phyloP scores from a whole-genome alignment of 2,329 filamentous ascomycete species.

The Talaromyces rugulosus region DNA sequence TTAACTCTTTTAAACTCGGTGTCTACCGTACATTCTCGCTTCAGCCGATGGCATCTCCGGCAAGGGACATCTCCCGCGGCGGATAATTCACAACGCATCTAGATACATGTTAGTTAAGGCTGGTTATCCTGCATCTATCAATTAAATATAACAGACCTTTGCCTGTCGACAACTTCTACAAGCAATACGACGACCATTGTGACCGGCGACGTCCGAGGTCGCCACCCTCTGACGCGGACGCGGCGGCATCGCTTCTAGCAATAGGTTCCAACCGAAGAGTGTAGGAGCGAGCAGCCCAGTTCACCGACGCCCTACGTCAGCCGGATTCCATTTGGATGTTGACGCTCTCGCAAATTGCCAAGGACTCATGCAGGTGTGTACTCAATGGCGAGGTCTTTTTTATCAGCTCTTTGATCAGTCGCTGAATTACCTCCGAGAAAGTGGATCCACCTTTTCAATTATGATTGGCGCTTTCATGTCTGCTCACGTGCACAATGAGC shows the following conservation, averaged over 20 bases:
- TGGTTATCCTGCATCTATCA: background rate
- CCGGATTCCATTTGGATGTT: background rate
- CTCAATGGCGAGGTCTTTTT: background rate
- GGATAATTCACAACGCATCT: constrained; percentile 12
- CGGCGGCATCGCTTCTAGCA: background rate
- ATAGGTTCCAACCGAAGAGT: too few relatives aligned
- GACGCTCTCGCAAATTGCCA: background rate
- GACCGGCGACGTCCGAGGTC: background rate
- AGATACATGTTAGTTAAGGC: background rate
- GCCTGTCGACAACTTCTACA: constrained; percentile 11
- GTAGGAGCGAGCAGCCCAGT: background rate
- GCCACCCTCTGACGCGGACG: background rate
- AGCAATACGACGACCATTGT: constrained; percentile 3
- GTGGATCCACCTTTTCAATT: background rate
- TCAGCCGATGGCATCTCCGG: constrained; percentile 7
- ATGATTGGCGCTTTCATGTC: background rate
- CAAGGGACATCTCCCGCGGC: constrained; percentile 4
- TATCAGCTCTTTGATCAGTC: background rate
- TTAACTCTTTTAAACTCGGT: constrained; percentile 9
- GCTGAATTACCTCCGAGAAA: background rate
- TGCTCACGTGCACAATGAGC: too few relatives aligned
- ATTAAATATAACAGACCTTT: background rate
- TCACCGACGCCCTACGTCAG: background rate
- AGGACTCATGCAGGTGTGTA: background rate
- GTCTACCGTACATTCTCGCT: constrained; percentile 9